phyloP scores from a whole-genome alignment of 1,139 yeast species.

The Saccharomyces hybrid region DNA sequence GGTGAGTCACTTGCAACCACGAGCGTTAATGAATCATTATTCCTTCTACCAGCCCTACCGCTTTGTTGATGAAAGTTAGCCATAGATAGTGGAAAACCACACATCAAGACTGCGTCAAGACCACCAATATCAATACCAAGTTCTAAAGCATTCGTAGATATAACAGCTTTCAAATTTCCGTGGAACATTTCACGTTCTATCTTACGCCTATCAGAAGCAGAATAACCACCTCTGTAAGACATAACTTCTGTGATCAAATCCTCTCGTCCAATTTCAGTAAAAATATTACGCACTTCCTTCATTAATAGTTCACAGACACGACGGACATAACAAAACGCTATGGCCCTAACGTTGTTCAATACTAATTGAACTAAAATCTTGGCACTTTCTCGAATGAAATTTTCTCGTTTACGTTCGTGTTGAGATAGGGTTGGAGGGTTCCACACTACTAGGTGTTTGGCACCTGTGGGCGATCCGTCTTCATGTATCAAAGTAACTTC shows the following conservation, averaged over 20 bases:
- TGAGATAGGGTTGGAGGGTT: slow-evolving; percentile 50
- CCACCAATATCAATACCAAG: slow-evolving; percentile 92
- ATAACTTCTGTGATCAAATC: slow-evolving; percentile 60
- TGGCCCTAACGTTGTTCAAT: slow-evolving; percentile 62
- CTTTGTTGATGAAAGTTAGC: slow-evolving; percentile 89
- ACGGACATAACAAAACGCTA: slow-evolving; percentile 84
- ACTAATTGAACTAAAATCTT: slow-evolving; percentile 57
- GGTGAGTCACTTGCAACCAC: slow-evolving; percentile 82
- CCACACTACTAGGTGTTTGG: slow-evolving; percentile 71
- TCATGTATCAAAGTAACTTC: slow-evolving; percentile 47
- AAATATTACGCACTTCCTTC: slow-evolving; percentile 61
- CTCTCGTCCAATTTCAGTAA: slow-evolving; percentile 38
- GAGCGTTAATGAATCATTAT: slow-evolving; percentile 66
- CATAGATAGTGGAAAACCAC: slow-evolving; percentile 85
- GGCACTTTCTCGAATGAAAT: slow-evolving; percentile 70
- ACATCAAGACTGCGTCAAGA: slow-evolving; percentile 80
- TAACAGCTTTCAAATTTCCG: slow-evolving; percentile 75
- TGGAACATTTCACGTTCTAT: slow-evolving; percentile 87
- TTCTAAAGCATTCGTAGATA: slow-evolving; percentile 92
- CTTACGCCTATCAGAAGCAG: slow-evolving; percentile 72
- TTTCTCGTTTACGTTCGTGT: slow-evolving; percentile 44
- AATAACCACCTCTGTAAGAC: slow-evolving; percentile 94
- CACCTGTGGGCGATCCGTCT: slow-evolving; percentile 88
- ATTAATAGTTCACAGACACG: slow-evolving; percentile 78
- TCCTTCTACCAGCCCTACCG: slow-evolving; percentile 91